Conservation (phyloP, 768 basidiomycete species). For the Pleurotus platypus region DNA sequence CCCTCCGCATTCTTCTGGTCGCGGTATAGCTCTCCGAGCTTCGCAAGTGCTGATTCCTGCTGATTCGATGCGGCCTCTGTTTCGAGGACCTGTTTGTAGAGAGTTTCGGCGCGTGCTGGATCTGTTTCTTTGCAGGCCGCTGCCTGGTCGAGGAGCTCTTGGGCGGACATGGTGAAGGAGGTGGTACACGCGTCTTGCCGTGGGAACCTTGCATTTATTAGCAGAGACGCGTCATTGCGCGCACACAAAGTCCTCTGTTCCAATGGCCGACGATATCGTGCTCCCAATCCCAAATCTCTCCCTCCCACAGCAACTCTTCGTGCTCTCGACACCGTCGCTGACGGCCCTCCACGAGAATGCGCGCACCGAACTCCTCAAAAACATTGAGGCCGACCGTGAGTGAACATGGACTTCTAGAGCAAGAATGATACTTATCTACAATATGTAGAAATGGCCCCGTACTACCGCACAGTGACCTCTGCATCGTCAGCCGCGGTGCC, state of each 20-base stretch:
- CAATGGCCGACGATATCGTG: conserved; percentile 82
- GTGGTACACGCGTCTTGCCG: conserved; percentile 29
- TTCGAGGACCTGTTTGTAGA: conserved; percentile 71
- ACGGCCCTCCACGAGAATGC: conserved; percentile 66
- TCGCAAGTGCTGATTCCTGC: conserved; percentile 82
- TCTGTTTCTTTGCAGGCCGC: conserved; percentile 38
- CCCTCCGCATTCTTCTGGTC: conserved; percentile 83
- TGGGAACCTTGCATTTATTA: conserved; percentile 20
- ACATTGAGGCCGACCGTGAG: conserved; percentile 78
- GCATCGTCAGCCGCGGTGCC: conserved; percentile 41
- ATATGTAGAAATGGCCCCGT: conserved; percentile 81
- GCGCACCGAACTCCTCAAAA: conserved; percentile 58
- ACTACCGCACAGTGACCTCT: conserved; percentile 59
- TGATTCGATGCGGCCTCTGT: conserved; percentile 34
- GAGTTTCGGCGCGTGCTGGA: conserved; percentile 60
- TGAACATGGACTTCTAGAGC: conserved; percentile 11
- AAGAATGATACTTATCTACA: not conserved
- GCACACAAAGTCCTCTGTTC: not conserved
- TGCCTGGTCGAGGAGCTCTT: conserved; percentile 56
- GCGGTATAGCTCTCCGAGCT: conserved; percentile 83
- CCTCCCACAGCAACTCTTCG: conserved; percentile 77
- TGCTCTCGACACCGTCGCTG: conserved; percentile 60
- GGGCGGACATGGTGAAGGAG: conserved; percentile 22
- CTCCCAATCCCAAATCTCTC: conserved; percentile 85
- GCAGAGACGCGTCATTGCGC: conserved; percentile 17